These are phyloP conservation scores for Silene noctiflora DNA, from an alignment of 179 eudicot species.

Conservation along the genomic window DNA sequence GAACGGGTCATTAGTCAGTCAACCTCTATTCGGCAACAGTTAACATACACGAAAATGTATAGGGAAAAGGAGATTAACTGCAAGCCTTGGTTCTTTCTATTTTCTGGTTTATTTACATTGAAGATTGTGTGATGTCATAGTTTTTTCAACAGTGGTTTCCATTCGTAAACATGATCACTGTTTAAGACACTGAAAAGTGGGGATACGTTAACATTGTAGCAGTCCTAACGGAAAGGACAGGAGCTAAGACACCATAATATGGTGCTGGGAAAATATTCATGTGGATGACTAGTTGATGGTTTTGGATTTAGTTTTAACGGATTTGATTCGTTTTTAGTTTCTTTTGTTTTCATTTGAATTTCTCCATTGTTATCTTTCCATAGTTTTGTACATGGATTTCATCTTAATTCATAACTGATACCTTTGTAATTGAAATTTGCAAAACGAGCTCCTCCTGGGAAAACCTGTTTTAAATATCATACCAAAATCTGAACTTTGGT, in stretches of 20 bases:
- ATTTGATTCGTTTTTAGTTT: background rate
- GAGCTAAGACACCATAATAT: background rate
- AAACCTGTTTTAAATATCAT: too few species aligned
- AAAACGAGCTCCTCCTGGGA: too few species aligned
- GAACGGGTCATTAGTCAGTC: background rate
- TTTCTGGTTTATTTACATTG: background rate
- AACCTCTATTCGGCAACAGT: too few species aligned
- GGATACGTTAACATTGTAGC: background rate
- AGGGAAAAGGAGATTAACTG: background rate
- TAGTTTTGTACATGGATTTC: background rate
- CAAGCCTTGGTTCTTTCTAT: background rate
- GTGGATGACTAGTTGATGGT: background rate
- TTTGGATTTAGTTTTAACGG: background rate
- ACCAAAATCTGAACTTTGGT: too few species aligned
- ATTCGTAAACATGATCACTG: conserved; percentile 2
- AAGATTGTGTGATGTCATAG: background rate
- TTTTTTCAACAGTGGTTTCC: background rate
- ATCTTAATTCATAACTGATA: background rate
- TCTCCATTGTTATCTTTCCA: background rate
- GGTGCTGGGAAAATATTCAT: background rate
- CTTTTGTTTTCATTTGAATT: background rate
- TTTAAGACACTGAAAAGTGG: background rate
- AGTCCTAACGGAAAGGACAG: background rate
- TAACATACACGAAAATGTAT: background rate
- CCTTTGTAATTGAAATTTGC: background rate